These are phyloP conservation scores for Pseudoneurospora amorphoporcata DNA, from an alignment of 495 filamentous ascomycete species.

Conservation along the genomic window DNA sequence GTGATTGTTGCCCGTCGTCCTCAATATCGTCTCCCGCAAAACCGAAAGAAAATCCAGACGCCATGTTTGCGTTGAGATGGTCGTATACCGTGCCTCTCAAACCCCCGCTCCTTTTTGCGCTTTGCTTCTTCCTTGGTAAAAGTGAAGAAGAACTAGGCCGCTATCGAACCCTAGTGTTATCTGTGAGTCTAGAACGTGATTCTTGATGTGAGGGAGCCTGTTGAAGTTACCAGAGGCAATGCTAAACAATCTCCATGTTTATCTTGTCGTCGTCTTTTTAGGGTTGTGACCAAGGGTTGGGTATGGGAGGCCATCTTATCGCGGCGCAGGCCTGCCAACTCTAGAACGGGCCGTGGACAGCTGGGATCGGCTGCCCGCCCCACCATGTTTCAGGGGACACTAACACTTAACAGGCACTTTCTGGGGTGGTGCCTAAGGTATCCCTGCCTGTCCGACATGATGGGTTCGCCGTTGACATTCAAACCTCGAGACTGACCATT, in stretches of 20 bases:
- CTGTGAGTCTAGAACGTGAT: neutral
- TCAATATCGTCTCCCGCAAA: constrained; percentile 84
- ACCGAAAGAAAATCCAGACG: constrained; percentile 58
- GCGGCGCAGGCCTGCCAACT: neutral
- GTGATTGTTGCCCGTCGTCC: constrained; percentile 36
- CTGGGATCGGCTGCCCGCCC: neutral
- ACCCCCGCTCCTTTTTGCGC: neutral
- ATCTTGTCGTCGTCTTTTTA: neutral
- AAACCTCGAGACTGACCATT: neutral
- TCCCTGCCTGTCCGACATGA: neutral
- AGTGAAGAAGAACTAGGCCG: neutral
- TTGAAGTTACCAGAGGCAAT: neutral
- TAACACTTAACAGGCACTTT: neutral
- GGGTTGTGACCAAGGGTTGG: neutral
- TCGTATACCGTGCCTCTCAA: neutral
- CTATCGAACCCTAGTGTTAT: neutral
- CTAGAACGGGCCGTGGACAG: neutral
- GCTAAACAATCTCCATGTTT: neutral
- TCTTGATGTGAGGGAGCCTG: neutral
- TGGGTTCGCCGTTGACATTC: neutral
- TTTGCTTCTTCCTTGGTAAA: neutral
- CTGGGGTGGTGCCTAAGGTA: neutral
- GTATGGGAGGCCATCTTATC: neutral
- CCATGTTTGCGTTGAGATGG: neutral
- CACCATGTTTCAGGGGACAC: neutral